Percentiles rank a stretch among this genome's conserved stretches.
phyloP scores from a whole-genome alignment of 768 basidiomycete genomes.

The Mrakia blollopis region DNA sequence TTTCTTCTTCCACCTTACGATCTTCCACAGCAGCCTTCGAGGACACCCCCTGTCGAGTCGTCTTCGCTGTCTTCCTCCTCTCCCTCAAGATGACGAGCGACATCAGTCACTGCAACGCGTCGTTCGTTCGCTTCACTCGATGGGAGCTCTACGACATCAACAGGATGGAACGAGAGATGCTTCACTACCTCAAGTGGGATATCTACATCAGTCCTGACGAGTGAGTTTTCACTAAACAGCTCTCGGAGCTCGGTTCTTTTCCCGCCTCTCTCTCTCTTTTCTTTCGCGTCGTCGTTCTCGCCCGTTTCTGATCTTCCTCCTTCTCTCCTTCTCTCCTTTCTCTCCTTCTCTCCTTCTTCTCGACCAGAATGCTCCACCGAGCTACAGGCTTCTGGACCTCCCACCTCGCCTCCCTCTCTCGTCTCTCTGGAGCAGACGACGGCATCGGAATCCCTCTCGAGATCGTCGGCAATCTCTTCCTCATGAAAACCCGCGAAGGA shows the following conservation, averaged over 20 bases:
- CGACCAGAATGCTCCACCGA: constrained; percentile 16
- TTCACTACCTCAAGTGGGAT: constrained; percentile 2
- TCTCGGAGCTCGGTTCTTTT: neutral
- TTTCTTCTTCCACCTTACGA: neutral
- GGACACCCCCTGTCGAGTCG: constrained; percentile 21
- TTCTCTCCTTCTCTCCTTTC: neutral
- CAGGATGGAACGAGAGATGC: constrained; percentile 27
- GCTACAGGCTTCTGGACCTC: neutral
- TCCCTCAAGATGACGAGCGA: constrained; percentile 15
- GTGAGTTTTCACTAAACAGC: constrained; percentile 34
- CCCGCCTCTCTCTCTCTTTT: neutral
- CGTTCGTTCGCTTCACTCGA: constrained; percentile 1
- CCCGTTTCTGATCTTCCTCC: neutral
- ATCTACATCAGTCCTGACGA: constrained; percentile 35
- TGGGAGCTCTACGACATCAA: constrained; percentile 19
- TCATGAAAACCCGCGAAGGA: neutral
- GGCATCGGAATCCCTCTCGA: neutral
- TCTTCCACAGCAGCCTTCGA: neutral
- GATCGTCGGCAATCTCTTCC: constrained; percentile 18
- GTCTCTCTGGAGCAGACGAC: constrained; percentile 14
- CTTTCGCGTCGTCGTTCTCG: neutral
- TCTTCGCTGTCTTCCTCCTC: constrained; percentile 19
- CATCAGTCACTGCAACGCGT: constrained; percentile 19
- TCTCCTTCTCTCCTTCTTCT: neutral
- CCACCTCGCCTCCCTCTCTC: neutral